Evolutionary conservation across 768 basidiomycete species (phyloP), one percentile per base, ranked within the genome.

Genomic region (Pleurotus salmoneostramineus): DNA sequence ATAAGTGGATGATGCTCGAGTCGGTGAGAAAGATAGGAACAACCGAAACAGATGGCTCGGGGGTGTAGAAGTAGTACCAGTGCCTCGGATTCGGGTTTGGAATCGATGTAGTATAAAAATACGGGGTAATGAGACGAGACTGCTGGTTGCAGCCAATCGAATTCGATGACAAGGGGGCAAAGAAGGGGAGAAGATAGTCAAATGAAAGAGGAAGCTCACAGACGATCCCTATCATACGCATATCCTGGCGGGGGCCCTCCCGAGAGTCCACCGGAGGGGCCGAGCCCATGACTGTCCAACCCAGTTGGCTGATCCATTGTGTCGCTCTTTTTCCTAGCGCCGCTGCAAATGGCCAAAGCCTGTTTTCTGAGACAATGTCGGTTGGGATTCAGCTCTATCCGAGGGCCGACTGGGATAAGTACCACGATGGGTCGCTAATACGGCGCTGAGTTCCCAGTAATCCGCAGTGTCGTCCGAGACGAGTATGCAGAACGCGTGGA

Each of bases 181-280:
- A 31, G 33, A 49, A 49, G 17, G 12, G 32, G 43, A 49, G 31
- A 56, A 2, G 15, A 45, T 40, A 17, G 47, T 8, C 31, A 40
- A 10, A 44, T 4, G 48, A 31, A 35, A 44, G 44, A 5, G 35
- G 36, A 15, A 47, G 75, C 75, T 70, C 64, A 78, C 77, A 78
- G 65, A 52, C 74, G 62, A 62, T 75, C 72, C 64, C 76, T 71
- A 54, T 77, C 71, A 58, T 72, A 68, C 14, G 63, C 57, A 57
- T 74, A 72, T 32, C 36, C 52, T 61, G 64, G 56, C 40, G 59
- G 56, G 14, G 59, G 50, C 42, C 58, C 40, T 48, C 37, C 50
- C 21, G 58, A 46, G 35, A 56, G 37, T 32, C 15, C 48, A 31
- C 33, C 27, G 33, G 34, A 47, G 15, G 37, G 52, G 7, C 37